These are phyloP conservation scores for Elongisporangium prolatum DNA, from an alignment of 352 stramenopile genomes.

Conservation along the genomic window DNA sequence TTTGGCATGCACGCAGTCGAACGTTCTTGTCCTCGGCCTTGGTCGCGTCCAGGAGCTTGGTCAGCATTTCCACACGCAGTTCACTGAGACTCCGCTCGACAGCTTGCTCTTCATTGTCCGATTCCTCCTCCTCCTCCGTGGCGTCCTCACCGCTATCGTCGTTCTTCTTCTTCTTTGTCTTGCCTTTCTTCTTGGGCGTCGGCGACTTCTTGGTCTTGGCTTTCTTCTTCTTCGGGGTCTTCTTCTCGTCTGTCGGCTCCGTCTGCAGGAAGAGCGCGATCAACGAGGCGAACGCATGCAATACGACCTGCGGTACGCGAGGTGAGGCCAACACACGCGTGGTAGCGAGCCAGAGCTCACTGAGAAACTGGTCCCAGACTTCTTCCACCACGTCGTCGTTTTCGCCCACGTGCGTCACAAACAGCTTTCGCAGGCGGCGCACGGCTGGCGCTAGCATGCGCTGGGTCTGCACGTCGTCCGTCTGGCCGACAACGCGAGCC, in stretches of 20 bases:
- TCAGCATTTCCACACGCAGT: constrained; percentile 42
- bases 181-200: constrained; percentile 12
- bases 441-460: constrained; percentile 43
- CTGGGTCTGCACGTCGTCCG: constrained; percentile 13
- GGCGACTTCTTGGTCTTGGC: constrained; percentile 17
- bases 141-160: neutral
- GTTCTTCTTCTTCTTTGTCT: constrained; percentile 2
- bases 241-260: constrained; percentile 6
- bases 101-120: neutral
- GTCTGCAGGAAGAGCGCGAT: constrained; percentile 39
- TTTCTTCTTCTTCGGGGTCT: constrained; percentile 5
- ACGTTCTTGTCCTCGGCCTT: constrained; percentile 58
- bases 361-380: constrained; percentile 50
- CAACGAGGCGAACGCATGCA: constrained; percentile 47
- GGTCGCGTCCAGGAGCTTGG: constrained; percentile 40
- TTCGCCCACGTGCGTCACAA: constrained; percentile 41
- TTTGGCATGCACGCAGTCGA: constrained; percentile 48
- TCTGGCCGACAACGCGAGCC: constrained; percentile 16
- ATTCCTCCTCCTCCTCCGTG: neutral
- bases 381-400: constrained; percentile 38
- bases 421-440: constrained; percentile 43
- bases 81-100: constrained; percentile 23
- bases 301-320: constrained; percentile 35
- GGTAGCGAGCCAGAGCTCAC: constrained; percentile 55
- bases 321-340: constrained; percentile 40